Evolutionary conservation across 805 yeast species (phyloP), one percentile per base, ranked within the genome.

Genomic region (Schwanniomyces pseudopolymorphus): DNA sequence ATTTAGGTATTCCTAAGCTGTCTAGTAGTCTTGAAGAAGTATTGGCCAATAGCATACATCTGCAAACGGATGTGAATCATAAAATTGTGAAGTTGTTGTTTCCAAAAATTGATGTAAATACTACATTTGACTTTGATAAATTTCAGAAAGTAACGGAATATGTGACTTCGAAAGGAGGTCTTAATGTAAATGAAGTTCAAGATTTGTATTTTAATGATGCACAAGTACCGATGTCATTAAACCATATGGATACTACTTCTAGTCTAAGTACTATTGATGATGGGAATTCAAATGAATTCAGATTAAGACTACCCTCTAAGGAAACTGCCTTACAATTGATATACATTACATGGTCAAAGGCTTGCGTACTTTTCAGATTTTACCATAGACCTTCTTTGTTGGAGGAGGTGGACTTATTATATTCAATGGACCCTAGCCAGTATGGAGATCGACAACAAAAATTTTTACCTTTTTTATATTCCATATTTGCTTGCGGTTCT

Each of bases 401-500:
- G 44, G 79, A 80, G 50, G 90, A 87, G 53, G 70, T 89, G 22
- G 91, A 87, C 54, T 80, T 86, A 45, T 67, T 89, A 22, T 89
- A 89, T 64, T 85, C 83, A 38, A 76, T 87, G 8, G 90, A 86
- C 56, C 92, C 95, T 0, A 74, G 77, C 13, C 79, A 79, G 47
- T 85, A 83, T 62, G 81, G 88, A 2, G 83, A 84, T 52, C 77
- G 85, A 48, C 95, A 88, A 60, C 85, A 80, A 49, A 78, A 81
- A 54, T 85, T 89, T 51, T 67, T 88, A 43, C 96, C 96, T 0
- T 74, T 90, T 49, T 82, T 89, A 36, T 89, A 89, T 65, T 81
- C 94, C 0, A 87, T 89, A n/a, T 75, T 90, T 68, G 96, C 96
- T 0, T 88, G 89, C 52, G 97, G 97, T 13, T 87, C 89, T 3